Conservation (phyloP, 2,329 filamentous ascomycete genomes). For the Zymoseptoria tritici region DNA sequence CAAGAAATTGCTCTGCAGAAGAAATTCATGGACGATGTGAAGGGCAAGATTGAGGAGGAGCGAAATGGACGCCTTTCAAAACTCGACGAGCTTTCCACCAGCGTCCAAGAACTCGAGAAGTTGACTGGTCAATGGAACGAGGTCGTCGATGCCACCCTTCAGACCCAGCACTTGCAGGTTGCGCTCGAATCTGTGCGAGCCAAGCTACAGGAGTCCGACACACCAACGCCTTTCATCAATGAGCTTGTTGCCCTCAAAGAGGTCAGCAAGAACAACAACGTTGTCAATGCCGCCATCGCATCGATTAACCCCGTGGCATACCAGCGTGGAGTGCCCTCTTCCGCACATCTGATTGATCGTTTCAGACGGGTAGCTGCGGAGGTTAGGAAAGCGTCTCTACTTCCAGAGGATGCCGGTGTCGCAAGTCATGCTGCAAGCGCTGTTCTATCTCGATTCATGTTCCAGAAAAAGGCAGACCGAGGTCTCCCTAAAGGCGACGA, state of each 20-base stretch:
- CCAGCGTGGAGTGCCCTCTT: slow-evolving; percentile 79
- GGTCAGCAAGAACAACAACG: slow-evolving; percentile 65
- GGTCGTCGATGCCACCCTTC: slow-evolving; percentile 81
- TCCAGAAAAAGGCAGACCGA: slow-evolving; percentile 63
- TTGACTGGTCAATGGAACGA: slow-evolving; percentile 84
- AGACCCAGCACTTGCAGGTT: slow-evolving; percentile 92
- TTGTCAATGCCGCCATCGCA: slow-evolving; percentile 90
- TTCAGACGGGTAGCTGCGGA: slow-evolving; percentile 89
- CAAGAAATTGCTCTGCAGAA: slow-evolving; percentile 85
- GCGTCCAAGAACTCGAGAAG: slow-evolving; percentile 76
- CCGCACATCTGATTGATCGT: slow-evolving; percentile 82
- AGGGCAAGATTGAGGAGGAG: slow-evolving; percentile 78
- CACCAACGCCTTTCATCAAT: slow-evolving; percentile 73
- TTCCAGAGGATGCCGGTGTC: slow-evolving; percentile 89
- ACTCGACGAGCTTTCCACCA: slow-evolving; percentile 68
- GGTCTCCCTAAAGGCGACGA: slow-evolving; percentile 76
- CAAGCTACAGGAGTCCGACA: slow-evolving; percentile 65
- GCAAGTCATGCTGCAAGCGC: slow-evolving; percentile 88
- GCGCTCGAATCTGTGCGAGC: slow-evolving; percentile 88
- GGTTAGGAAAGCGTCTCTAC: slow-evolving; percentile 85
- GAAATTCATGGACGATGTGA: slow-evolving; percentile 70
- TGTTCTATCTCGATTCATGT: slow-evolving; percentile 86
- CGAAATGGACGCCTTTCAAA: slow-evolving; percentile 79
- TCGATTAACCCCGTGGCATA: slow-evolving; percentile 92
- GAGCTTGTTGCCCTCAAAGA: slow-evolving; percentile 94